Conservation (phyloP, 495 filamentous ascomycete species). For the Aspergillus baeticus region DNA sequence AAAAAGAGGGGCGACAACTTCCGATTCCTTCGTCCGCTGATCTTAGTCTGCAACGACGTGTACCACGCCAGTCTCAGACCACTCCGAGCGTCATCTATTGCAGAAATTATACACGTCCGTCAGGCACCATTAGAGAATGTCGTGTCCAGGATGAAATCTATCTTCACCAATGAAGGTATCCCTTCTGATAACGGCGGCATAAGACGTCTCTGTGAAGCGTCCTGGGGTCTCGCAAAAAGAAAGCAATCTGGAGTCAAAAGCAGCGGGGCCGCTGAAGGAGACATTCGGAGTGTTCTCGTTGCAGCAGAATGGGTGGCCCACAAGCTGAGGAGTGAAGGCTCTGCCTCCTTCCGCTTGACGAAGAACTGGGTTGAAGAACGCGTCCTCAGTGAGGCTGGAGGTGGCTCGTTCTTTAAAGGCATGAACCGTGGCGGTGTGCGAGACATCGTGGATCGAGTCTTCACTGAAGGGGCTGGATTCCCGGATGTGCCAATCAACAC, state of each 20-base stretch:
- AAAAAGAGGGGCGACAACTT: conserved; percentile 79
- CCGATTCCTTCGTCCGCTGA: conserved; percentile 78
- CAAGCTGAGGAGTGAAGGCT: conserved; percentile 60
- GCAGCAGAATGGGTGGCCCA: conserved; percentile 93
- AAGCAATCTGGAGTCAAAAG: conserved; percentile 52
- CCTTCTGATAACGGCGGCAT: conserved; percentile 83
- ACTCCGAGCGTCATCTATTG: conserved; percentile 73
- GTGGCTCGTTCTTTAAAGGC: conserved; percentile 73
- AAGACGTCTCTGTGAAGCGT: conserved; percentile 83
- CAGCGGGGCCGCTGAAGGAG: conserved; percentile 72
- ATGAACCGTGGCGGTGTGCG: conserved; percentile 74
- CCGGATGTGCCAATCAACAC: conserved; percentile 50
- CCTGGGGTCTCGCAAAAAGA: conserved; percentile 79
- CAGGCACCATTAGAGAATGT: conserved; percentile 86
- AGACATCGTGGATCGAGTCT: conserved; percentile 82
- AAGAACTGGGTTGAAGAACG: conserved; percentile 81
- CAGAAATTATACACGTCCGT: conserved; percentile 90
- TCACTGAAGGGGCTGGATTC: conserved; percentile 84
- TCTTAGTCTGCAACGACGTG: conserved; percentile 96
- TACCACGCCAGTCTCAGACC: conserved; percentile 87
- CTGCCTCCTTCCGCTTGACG: conserved; percentile 55
- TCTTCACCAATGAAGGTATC: conserved; percentile 86
- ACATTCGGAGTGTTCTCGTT: conserved; percentile 89
- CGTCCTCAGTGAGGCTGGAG: conserved; percentile 67
- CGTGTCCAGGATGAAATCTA: conserved; percentile 72